Evolutionary conservation across 2,329 filamentous ascomycete genomes (phyloP).

Genomic region (Dactylellina drechsleri): DNA sequence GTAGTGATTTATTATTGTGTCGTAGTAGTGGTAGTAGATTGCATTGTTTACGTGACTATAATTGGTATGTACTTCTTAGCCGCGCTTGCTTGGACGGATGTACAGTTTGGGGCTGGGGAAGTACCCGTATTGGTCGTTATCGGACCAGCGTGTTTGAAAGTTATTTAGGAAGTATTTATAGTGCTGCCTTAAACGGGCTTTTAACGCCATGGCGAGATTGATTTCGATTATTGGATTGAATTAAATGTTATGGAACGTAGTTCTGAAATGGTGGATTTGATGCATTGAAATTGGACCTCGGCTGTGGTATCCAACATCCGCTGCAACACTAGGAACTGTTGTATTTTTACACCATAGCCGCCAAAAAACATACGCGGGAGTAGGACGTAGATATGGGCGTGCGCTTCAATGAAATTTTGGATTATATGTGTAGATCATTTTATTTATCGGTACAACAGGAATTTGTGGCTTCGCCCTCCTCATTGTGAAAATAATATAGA

Average conservation of each 20-base stretch:
- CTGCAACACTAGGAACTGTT: conserved; percentile 31
- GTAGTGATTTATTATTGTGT: conserved; percentile 89
- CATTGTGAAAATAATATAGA: too few relatives aligned
- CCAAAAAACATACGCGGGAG: too few relatives aligned
- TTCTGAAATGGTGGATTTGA: too few relatives aligned
- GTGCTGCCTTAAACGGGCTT: conserved; percentile 73
- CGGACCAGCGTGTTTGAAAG: conserved; percentile 85
- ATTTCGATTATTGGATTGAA: too few relatives aligned
- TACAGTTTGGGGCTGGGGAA: neutral
- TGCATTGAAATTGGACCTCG: conserved; percentile 16
- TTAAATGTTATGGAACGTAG: too few relatives aligned
- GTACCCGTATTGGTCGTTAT: conserved; percentile 56
- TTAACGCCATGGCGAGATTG: conserved; percentile 62
- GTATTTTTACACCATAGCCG: conserved; percentile 47
- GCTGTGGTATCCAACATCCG: conserved; percentile 8
- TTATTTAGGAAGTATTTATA: conserved; percentile 78
- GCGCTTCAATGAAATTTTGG: too few relatives aligned
- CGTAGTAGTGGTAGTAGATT: conserved; percentile 86
- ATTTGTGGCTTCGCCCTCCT: too few relatives aligned
- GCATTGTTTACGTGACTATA: conserved; percentile 85
- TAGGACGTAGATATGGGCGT: too few relatives aligned
- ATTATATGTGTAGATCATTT: too few relatives aligned
- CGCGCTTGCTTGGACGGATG: too few relatives aligned
- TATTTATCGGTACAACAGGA: too few relatives aligned
- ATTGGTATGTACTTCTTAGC: too few relatives aligned